Conservation (phyloP, 1,139 yeast genomes). For the Meyerozyma smithsonii region DNA sequence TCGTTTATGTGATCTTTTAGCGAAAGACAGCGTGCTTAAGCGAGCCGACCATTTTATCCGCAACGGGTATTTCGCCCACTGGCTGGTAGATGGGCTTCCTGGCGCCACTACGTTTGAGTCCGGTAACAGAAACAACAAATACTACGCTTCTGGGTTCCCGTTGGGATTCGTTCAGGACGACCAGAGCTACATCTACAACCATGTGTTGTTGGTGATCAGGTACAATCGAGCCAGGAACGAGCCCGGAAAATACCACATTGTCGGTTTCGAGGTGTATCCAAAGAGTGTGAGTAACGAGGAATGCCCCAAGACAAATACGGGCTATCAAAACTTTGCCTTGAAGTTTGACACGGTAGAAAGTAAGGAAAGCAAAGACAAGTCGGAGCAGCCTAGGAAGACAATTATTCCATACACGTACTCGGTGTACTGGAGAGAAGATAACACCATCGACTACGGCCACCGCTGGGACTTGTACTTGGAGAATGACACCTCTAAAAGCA, state of each 20-base stretch:
- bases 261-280: constrained; percentile 90
- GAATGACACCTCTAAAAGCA: constrained; percentile 43
- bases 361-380: constrained; percentile 9
- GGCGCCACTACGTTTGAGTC: constrained; percentile 84
- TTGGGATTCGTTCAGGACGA: constrained; percentile 64
- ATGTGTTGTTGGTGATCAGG: constrained; percentile 74
- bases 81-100: constrained; percentile 82
- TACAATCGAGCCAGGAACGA: constrained; percentile 51
- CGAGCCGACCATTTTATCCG: constrained; percentile 60
- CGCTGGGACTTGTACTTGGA: constrained; percentile 75
- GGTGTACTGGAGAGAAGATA: constrained; percentile 86
- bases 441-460: constrained; percentile 57
- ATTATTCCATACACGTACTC: constrained; percentile 77
- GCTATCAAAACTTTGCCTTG: constrained; percentile 52
- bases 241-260: constrained; percentile 53
- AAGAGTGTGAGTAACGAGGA: constrained; percentile 64
- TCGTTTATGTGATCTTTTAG: constrained; percentile 60
- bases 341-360: constrained; percentile 15
- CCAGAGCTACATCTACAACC: constrained; percentile 64
- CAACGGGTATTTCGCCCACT: constrained; percentile 73
- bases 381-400: constrained; percentile 20
- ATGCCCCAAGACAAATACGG: constrained; percentile 67
- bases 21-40: constrained; percentile 44
- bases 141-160: constrained; percentile 85
- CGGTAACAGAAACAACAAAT: constrained; percentile 53